Conservation (phyloP, 2,329 filamentous ascomycete species). For the Myriosclerotinia curreyana region DNA sequence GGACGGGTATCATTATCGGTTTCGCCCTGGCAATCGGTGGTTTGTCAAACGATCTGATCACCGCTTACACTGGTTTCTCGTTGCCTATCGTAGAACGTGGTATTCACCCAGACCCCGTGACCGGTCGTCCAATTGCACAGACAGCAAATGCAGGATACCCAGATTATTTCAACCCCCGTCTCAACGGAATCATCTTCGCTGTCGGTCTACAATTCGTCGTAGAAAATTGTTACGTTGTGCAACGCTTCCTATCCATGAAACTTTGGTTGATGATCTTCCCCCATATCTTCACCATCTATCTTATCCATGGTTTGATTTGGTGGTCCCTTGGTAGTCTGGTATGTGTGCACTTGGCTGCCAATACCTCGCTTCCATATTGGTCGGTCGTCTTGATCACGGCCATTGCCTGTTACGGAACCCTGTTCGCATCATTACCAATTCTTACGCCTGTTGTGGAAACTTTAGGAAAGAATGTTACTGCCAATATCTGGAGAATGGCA, state of each 20-base stretch:
- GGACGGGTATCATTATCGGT: conserved; percentile 40
- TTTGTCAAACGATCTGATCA: conserved; percentile 25
- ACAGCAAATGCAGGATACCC: conserved; percentile 43
- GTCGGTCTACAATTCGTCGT: conserved; percentile 40
- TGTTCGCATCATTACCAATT: conserved; percentile 24
- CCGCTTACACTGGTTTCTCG: conserved; percentile 23
- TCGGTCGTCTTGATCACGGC: conserved; percentile 13
- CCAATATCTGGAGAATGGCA: conserved; percentile 26
- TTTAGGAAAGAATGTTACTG: conserved; percentile 29
- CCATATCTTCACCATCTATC: conserved; percentile 50
- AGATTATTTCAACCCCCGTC: conserved; percentile 43
- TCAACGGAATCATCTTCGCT: conserved; percentile 45
- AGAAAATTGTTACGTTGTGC: conserved; percentile 42
- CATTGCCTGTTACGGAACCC: conserved; percentile 6
- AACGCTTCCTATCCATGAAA: conserved; percentile 44
- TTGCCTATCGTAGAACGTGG: conserved; percentile 41
- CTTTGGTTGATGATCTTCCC: conserved; percentile 46
- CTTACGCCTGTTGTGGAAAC: conserved; percentile 34
- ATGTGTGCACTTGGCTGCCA: conserved; percentile 27
- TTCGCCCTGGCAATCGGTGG: conserved; percentile 31
- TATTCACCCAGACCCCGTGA: conserved; percentile 44
- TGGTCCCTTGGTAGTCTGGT: conserved; percentile 36
- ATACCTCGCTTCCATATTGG: conserved; percentile 34
- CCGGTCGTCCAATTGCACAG: conserved; percentile 41
- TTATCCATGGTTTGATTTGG: conserved; percentile 45